phyloP scores from a whole-genome alignment of 78 protist species.

The Cavenderia fasciculata region DNA sequence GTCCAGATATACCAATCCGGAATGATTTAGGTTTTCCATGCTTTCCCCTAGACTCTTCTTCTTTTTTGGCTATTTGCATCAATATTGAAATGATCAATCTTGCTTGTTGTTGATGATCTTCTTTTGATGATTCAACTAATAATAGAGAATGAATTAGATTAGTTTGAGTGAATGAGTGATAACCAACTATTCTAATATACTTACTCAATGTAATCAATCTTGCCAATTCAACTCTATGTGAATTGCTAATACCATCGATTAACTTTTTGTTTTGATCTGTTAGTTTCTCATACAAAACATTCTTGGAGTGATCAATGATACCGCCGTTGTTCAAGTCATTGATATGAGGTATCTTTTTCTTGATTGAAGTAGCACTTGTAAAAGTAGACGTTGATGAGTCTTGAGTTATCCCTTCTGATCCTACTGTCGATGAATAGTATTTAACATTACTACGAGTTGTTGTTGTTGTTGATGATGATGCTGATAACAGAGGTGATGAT shows the following conservation, averaged over 20 bases:
- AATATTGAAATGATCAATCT: constrained; percentile 52
- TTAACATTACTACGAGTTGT: no score
- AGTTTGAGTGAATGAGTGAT: no score
- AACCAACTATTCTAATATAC: neutral
- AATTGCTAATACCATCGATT: constrained; percentile 10
- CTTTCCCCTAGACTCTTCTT: neutral
- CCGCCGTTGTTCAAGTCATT: no score
- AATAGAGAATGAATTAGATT: no score
- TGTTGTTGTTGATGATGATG: no score
- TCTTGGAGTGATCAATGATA: no score
- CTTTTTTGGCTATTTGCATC: constrained; percentile 5
- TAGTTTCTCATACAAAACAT: constrained; percentile 6
- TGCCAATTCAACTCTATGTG: constrained; percentile 19
- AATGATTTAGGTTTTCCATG: constrained; percentile 33
- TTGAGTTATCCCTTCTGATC: no score
- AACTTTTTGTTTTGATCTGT: constrained; percentile 22
- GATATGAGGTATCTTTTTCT: no score
- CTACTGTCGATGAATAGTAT: no score
- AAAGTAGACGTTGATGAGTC: no score
- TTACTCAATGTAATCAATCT: constrained; percentile 56
- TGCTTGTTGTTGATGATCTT: constrained; percentile 69
- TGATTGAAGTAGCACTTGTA: no score
- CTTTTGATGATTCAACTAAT: constrained; percentile 79
- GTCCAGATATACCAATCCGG: constrained; percentile 94
- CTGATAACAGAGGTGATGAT: no score